phyloP scores from a whole-genome alignment of 495 filamentous ascomycete genomes.

The Daldinia vernicosa region DNA sequence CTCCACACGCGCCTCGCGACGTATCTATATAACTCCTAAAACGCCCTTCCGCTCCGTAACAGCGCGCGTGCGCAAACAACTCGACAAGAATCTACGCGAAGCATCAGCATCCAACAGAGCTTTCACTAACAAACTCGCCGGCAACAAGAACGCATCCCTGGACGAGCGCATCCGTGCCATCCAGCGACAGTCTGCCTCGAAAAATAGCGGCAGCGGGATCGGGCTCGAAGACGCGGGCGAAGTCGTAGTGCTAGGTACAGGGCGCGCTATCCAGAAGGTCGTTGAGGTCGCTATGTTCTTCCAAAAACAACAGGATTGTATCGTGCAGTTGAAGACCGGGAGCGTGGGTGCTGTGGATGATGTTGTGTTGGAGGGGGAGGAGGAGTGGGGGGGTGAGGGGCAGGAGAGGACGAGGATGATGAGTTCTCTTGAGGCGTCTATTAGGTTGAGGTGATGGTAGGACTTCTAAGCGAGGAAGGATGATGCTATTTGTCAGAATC shows the following conservation, averaged over 20 bases:
- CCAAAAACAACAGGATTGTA: slow-evolving; percentile 64
- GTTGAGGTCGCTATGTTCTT: slow-evolving; percentile 71
- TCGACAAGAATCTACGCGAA: slow-evolving; percentile 71
- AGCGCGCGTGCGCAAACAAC: slow-evolving; percentile 78
- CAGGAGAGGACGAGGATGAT: slow-evolving; percentile 70
- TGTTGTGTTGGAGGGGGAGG: slow-evolving; percentile 57
- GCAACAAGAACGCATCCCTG: slow-evolving; percentile 49
- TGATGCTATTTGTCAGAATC: background rate
- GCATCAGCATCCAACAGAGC: slow-evolving; percentile 44
- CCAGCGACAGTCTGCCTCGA: slow-evolving; percentile 41
- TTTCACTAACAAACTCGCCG: slow-evolving; percentile 50
- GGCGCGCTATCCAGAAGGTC: slow-evolving; percentile 78
- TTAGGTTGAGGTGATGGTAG: slow-evolving; percentile 61
- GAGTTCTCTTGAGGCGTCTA: slow-evolving; percentile 71
- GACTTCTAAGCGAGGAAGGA: background rate
- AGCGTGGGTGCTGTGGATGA: slow-evolving; percentile 77
- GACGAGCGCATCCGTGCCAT: slow-evolving; percentile 56
- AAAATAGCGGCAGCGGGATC: slow-evolving; percentile 26
- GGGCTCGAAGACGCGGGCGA: slow-evolving; percentile 57
- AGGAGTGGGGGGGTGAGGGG: slow-evolving; percentile 57
- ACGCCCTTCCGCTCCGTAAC: slow-evolving; percentile 85
- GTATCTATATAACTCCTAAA: slow-evolving; percentile 79
- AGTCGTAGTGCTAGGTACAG: slow-evolving; percentile 80
- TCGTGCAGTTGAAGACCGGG: slow-evolving; percentile 68
- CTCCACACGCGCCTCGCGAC: slow-evolving; percentile 47